Conservation (phyloP, 345 rosid species). For the Ceriops zippeliana region DNA sequence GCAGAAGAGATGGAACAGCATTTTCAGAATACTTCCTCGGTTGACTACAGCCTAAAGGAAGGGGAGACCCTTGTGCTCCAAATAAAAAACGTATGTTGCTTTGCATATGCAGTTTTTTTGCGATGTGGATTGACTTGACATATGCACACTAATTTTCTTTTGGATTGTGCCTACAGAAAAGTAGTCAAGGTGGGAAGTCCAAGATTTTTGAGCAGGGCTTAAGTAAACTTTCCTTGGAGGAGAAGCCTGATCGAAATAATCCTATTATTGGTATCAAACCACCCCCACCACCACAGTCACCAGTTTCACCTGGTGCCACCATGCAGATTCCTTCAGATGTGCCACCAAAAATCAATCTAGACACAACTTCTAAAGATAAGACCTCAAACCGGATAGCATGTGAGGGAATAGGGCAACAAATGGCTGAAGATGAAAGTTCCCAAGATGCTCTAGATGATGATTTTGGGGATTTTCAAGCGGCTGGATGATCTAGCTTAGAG, state of each 20-base stretch:
- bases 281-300: constrained; percentile 79
- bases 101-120: constrained; percentile 4
- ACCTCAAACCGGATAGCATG: constrained; percentile 24
- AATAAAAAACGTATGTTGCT: constrained; percentile 59
- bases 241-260: constrained; percentile 52
- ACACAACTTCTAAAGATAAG: constrained; percentile 23
- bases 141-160: not conserved
- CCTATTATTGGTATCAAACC: constrained; percentile 53
- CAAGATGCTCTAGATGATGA: constrained; percentile 71
- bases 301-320: constrained; percentile 53
- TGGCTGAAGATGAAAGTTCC: constrained; percentile 24
- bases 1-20: constrained; percentile 99
- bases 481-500: constrained; percentile 33
- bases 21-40: constrained; percentile 67
- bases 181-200: constrained; percentile 40
- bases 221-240: constrained; percentile 54
- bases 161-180: constrained; percentile 35
- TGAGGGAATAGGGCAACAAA: constrained; percentile 31
- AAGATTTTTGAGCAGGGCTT: constrained; percentile 55
- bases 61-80: constrained; percentile 86
- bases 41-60: constrained; percentile 87
- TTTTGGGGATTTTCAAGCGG: constrained; percentile 98
- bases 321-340: constrained; percentile 32
- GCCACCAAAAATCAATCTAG: constrained; percentile 35
- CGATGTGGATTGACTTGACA: too few species aligned